phyloP scores from a whole-genome alignment of 1,284 basidiomycete species.

The Agaricales sp. region DNA sequence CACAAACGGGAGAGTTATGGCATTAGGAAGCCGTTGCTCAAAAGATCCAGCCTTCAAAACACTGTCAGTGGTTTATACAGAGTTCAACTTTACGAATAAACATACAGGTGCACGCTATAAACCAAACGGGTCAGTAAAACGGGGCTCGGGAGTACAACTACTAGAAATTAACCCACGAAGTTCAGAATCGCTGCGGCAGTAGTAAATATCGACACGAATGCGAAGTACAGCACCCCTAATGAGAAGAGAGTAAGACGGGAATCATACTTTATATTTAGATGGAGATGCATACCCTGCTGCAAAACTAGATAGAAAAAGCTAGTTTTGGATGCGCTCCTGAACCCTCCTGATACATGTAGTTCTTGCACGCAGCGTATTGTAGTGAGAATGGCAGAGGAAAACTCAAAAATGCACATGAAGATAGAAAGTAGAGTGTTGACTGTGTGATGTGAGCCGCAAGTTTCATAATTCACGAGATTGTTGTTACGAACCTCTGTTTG shows the following conservation, averaged over 20 bases:
- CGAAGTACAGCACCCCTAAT: neutral
- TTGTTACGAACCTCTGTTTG: neutral
- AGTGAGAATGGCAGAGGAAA: constrained; percentile 17
- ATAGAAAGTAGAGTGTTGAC: constrained; percentile 20
- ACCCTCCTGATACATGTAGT: neutral
- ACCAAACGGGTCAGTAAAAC: too few species aligned
- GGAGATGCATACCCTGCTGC: neutral
- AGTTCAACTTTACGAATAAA: neutral
- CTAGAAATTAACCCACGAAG: neutral
- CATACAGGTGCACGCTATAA: neutral
- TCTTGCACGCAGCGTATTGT: constrained; percentile 19
- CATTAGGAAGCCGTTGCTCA: neutral
- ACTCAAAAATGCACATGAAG: constrained; percentile 20
- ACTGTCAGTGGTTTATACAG: neutral
- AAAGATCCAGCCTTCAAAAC: neutral
- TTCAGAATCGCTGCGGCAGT: neutral
- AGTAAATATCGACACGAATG: neutral
- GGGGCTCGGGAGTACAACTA: neutral
- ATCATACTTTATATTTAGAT: neutral
- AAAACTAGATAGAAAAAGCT: neutral
- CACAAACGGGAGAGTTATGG: neutral
- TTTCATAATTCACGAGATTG: constrained; percentile 3
- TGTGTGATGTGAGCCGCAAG: too few species aligned
- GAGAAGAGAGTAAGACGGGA: neutral
- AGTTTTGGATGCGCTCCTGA: neutral